phyloP scores from a whole-genome alignment of 2,329 filamentous ascomycete genomes.

The Fusarium coicis region DNA sequence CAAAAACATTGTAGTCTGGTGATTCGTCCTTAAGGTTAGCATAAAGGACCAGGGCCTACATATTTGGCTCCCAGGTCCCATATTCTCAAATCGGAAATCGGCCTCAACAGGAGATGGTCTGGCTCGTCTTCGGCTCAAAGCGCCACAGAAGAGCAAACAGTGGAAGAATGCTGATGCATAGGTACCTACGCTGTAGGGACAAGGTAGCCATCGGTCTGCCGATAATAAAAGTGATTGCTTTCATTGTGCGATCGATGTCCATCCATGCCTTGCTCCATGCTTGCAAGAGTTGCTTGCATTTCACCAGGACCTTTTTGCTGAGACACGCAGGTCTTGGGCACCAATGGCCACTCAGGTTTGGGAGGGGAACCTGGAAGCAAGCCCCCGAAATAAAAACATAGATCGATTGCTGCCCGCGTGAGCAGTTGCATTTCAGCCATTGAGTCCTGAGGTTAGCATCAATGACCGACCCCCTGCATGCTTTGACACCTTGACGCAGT shows the following conservation, averaged over 20 bases:
- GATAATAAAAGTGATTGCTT: slow-evolving; percentile 24
- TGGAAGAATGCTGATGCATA: not conserved
- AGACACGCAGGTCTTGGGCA: not conserved
- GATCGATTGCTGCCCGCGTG: slow-evolving; percentile 22
- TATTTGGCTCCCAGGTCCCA: no score
- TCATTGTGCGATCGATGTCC: slow-evolving; percentile 11
- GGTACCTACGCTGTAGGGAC: not conserved
- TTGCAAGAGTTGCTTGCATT: slow-evolving; percentile 31
- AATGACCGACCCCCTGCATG: not conserved
- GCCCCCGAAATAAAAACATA: not conserved
- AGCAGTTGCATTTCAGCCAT: slow-evolving; percentile 24
- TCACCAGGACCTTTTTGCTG: not conserved
- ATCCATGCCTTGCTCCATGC: not conserved
- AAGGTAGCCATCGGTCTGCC: not conserved
- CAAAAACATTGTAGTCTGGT: not conserved
- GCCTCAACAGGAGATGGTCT: not conserved
- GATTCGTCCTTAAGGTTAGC: not conserved
- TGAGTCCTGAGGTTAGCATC: slow-evolving; percentile 2
- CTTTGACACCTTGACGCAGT: slow-evolving; percentile 17
- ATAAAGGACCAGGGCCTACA: not conserved
- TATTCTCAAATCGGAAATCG: no score
- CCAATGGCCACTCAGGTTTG: slow-evolving; percentile 5
- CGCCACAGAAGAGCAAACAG: slow-evolving; percentile 10
- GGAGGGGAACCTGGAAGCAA: slow-evolving; percentile 10
- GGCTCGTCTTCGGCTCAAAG: not conserved